phyloP scores from a whole-genome alignment of 768 basidiomycete genomes.

The Tulasnella sp. region DNA sequence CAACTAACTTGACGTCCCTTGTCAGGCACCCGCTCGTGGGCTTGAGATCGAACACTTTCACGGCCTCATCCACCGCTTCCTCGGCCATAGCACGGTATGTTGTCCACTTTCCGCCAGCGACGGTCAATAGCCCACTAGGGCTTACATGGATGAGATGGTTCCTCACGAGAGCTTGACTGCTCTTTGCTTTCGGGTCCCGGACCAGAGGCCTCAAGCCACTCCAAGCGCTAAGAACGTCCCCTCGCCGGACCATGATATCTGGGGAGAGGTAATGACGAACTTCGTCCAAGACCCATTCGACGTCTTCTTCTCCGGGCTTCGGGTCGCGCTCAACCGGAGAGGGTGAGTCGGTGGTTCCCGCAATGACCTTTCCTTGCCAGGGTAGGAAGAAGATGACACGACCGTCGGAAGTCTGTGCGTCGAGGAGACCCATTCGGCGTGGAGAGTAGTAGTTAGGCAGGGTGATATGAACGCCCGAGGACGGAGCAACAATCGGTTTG shows the following conservation, averaged over 20 bases:
- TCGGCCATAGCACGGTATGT: slow-evolving; percentile 95
- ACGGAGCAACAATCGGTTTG: slow-evolving; percentile 85
- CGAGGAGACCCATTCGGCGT: slow-evolving; percentile 88
- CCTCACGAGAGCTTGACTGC: slow-evolving; percentile 84
- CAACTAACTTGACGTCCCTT: slow-evolving; percentile 74
- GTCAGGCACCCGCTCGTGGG: slow-evolving; percentile 66
- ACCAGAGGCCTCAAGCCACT: slow-evolving; percentile 88
- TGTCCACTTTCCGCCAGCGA: slow-evolving; percentile 98
- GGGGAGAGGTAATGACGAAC: slow-evolving; percentile 85
- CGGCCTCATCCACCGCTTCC: slow-evolving; percentile 86
- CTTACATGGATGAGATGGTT: slow-evolving; percentile 89
- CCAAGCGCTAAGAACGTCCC: slow-evolving; percentile 96
- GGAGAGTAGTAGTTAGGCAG: slow-evolving; percentile 97
- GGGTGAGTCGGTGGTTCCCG: slow-evolving; percentile 90
- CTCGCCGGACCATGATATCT: slow-evolving; percentile 90
- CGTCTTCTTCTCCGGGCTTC: slow-evolving; percentile 84
- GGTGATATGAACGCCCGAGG: slow-evolving; percentile 92
- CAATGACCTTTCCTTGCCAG: slow-evolving; percentile 97
- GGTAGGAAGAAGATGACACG: slow-evolving; percentile 99
- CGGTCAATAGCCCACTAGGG: slow-evolving; percentile 79
- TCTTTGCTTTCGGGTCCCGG: slow-evolving; percentile 66
- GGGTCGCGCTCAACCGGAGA: slow-evolving; percentile 70
- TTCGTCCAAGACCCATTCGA: slow-evolving; percentile 95
- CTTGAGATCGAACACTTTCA: slow-evolving; percentile 70
- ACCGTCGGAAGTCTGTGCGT: slow-evolving; percentile 92